These are phyloP conservation scores for Huntiella moniliformis DNA, from an alignment of 2,329 filamentous ascomycete genomes.

Conservation along the genomic window DNA sequence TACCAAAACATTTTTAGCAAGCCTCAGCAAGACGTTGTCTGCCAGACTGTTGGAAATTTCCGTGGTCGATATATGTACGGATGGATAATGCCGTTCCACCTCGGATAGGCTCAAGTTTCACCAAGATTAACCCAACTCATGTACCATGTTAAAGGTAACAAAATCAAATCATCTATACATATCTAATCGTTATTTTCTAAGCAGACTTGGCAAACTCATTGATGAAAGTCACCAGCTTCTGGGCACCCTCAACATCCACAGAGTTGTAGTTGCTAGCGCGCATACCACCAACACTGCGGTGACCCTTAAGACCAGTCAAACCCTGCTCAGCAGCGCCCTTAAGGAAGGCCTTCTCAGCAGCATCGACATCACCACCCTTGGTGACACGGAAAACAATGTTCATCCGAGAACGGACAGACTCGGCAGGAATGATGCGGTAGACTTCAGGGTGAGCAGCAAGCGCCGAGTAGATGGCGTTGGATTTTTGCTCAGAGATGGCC, in stretches of 20 bases:
- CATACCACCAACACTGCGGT: slow-evolving; percentile 72
- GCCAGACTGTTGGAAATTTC: no score
- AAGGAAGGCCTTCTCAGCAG: slow-evolving; percentile 64
- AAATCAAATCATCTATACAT: no score
- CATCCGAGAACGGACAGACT: slow-evolving; percentile 64
- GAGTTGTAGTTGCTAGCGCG: slow-evolving; percentile 82
- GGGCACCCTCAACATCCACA: slow-evolving; percentile 45
- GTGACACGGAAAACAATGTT: slow-evolving; percentile 81
- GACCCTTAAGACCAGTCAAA: slow-evolving; percentile 70
- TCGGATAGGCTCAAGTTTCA: not conserved
- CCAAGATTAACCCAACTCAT: no score
- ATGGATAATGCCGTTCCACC: not conserved
- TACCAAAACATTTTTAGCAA: no score
- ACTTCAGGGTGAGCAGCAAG: slow-evolving; percentile 54
- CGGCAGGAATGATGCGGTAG: slow-evolving; percentile 64
- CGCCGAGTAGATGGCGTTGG: slow-evolving; percentile 53
- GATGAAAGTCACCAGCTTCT: slow-evolving; percentile 50
- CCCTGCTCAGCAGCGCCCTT: slow-evolving; percentile 48
- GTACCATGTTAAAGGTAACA: no score
- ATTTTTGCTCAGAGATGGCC: slow-evolving; percentile 54
- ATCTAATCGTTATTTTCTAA: no score
- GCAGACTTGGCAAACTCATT: slow-evolving; percentile 25
- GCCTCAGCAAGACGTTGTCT: no score
- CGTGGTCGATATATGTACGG: not conserved
- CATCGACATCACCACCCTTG: slow-evolving; percentile 39